Conservation (phyloP, 2,329 filamentous ascomycete genomes). For the Aspergillus vadensis region DNA sequence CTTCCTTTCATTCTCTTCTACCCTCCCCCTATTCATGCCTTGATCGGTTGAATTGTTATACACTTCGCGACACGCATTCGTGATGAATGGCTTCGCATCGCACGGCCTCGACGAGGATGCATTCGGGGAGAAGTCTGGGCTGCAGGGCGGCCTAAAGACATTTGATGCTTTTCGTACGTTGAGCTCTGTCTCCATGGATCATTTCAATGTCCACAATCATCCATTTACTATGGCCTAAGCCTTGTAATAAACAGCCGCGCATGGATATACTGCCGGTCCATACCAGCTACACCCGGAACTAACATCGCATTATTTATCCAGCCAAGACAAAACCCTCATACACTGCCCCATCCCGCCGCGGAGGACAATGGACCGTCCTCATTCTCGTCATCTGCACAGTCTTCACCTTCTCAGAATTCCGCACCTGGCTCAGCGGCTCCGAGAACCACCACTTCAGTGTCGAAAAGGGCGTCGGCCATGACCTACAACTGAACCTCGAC, state of each 20-base stretch:
- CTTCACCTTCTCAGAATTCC: conserved; percentile 76
- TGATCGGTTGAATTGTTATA: conserved; percentile 15
- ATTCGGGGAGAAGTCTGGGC: conserved; percentile 71
- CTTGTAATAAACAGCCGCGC: not conserved
- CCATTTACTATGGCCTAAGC: not conserved
- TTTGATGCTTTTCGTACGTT: conserved; percentile 95
- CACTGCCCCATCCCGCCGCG: conserved; percentile 77
- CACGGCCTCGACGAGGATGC: conserved; percentile 72
- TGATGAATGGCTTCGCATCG: conserved; percentile 79
- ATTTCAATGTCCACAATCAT: not conserved
- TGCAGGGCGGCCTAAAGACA: conserved; percentile 65
- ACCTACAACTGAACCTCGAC: conserved; percentile 93
- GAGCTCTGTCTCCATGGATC: not conserved
- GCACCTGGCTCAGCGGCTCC: conserved; percentile 78
- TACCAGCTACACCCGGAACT: not conserved
- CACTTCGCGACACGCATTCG: conserved; percentile 25
- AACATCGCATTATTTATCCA: conserved; percentile 41
- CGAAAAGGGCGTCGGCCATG: conserved; percentile 84
- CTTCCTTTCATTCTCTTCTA: not conserved
- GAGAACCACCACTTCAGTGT: conserved; percentile 91
- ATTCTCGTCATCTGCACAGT: conserved; percentile 74
- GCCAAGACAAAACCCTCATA: conserved; percentile 97
- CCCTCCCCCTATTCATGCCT: conserved; percentile 29
- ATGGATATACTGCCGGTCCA: not conserved
- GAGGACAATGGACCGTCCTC: conserved; percentile 89